A percentile compares a stretch with the other conserved stretches of the same genome.
phyloP scores from a whole-genome alignment of 176 grass and related monocot species.

The Stipa capillata region DNA sequence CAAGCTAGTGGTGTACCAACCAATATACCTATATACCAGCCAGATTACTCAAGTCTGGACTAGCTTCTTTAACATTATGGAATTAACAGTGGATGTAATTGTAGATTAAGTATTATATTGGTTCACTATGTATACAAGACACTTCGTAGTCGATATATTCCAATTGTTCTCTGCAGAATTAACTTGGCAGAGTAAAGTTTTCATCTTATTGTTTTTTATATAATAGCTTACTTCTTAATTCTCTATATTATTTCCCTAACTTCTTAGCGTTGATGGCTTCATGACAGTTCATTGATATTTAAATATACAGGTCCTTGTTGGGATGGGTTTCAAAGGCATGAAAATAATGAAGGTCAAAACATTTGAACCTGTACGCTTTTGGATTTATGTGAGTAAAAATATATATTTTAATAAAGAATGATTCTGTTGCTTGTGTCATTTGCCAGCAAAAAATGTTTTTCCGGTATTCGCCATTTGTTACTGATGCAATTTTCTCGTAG shows the following conservation, averaged over 20 bases:
- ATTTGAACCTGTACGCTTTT: conserved; percentile 89
- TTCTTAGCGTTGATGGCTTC: not conserved
- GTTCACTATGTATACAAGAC: not conserved
- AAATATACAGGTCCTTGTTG: conserved; percentile 78
- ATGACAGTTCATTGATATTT: conserved; percentile 6
- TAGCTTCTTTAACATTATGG: not conserved
- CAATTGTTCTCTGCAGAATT: not conserved
- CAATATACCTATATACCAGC: not conserved
- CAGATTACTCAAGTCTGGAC: too few species aligned
- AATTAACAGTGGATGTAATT: not conserved
- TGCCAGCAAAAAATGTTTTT: not conserved
- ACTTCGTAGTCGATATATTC: not conserved
- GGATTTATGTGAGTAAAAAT: conserved; percentile 83
- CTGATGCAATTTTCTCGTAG: conserved; percentile 37
- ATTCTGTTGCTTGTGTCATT: not conserved
- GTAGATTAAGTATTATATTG: not conserved
- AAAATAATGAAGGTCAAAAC: conserved; percentile 83
- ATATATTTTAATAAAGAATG: not conserved
- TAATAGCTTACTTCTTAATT: not conserved
- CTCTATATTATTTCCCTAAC: not conserved
- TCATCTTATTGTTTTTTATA: not conserved
- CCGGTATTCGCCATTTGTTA: not conserved
- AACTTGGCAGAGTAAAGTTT: not conserved
- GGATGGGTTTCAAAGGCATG: conserved; percentile 80
- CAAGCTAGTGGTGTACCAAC: not conserved